These are phyloP conservation scores for Mycocentrospora acerina DNA, from an alignment of 2,329 filamentous ascomycete species.

Conservation along the genomic window DNA sequence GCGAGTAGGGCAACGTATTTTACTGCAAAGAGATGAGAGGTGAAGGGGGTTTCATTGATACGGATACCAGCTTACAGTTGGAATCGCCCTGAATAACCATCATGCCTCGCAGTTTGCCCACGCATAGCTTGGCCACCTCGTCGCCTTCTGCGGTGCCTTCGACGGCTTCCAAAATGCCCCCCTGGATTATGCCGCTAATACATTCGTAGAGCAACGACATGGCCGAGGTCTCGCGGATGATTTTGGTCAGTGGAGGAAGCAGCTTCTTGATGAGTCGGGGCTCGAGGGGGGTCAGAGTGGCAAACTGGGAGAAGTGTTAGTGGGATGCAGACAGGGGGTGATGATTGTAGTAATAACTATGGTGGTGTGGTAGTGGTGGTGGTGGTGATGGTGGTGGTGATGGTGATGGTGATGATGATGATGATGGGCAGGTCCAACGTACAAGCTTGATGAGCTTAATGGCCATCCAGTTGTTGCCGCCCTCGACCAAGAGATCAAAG, in stretches of 20 bases:
- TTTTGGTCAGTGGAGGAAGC: constrained; percentile 82
- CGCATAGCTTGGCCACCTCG: constrained; percentile 88
- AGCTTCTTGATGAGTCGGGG: constrained; percentile 89
- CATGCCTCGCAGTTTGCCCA: constrained; percentile 91
- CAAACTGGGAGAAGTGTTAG: constrained; percentile 76
- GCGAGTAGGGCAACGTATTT: constrained; percentile 96
- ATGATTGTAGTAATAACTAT: no score
- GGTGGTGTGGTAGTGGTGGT: no score
- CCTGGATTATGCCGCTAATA: constrained; percentile 97
- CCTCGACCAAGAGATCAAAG: constrained; percentile 88
- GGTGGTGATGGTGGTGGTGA: no score
- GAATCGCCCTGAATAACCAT: constrained; percentile 90
- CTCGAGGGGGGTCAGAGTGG: constrained; percentile 88
- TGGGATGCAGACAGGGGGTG: no score
- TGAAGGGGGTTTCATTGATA: constrained; percentile 12
- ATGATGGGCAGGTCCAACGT: constrained; percentile 30
- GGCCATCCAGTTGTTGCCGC: constrained; percentile 99
- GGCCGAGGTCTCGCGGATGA: constrained; percentile 91
- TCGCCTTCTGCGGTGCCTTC: constrained; percentile 81
- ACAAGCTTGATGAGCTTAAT: constrained; percentile 98
- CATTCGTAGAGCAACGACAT: constrained; percentile 99
- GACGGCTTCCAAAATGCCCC: constrained; percentile 82
- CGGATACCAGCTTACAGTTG: constrained; percentile 65
- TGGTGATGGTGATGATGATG: no score
- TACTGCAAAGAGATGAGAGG: constrained; percentile 55